phyloP scores from a whole-genome alignment of 306 rosid genomes.

The Senna siamea region DNA sequence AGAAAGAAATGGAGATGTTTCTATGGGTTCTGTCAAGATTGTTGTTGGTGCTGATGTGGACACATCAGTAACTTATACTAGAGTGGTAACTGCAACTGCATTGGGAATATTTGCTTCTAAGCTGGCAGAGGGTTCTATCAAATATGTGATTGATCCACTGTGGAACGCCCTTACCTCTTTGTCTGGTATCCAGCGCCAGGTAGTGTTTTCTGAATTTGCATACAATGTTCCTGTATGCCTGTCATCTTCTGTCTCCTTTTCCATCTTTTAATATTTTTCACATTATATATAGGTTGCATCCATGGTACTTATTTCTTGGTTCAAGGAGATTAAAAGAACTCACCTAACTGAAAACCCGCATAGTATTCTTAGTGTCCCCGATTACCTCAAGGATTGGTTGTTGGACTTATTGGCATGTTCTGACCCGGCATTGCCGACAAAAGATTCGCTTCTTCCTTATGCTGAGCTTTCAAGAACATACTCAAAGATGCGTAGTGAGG shows the following conservation, averaged over 20 bases:
- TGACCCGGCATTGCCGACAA: conserved; percentile 89
- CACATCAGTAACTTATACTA: conserved; percentile 78
- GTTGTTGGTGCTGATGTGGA: conserved; percentile 91
- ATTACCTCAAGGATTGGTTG: conserved; percentile 61
- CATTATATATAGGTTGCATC: conserved; percentile 74
- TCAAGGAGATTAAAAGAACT: conserved; percentile 63
- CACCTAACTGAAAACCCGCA: conserved; percentile 42
- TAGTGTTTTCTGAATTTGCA: conserved; percentile 41
- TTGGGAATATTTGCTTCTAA: conserved; percentile 84
- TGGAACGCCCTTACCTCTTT: conserved; percentile 71
- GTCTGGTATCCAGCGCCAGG: conserved; percentile 95
- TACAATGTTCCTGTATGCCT: not conserved
- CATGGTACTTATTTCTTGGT: conserved; percentile 91
- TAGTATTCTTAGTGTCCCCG: conserved; percentile 48
- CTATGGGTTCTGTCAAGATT: conserved; percentile 66
- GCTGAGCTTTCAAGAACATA: conserved; percentile 91
- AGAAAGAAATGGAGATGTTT: conserved; percentile 77
- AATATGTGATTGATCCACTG: conserved; percentile 70
- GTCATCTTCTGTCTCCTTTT: conserved; percentile 25
- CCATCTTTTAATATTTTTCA: conserved; percentile 3
- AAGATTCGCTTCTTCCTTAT: conserved; percentile 82
- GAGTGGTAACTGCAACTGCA: conserved; percentile 91
- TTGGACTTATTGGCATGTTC: conserved; percentile 81
- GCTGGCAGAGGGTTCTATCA: conserved; percentile 62
- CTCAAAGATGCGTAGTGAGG: conserved; percentile 90